phyloP scores from a whole-genome alignment of 202 grass and related monocot genomes.

The Carex sylvatica region DNA sequence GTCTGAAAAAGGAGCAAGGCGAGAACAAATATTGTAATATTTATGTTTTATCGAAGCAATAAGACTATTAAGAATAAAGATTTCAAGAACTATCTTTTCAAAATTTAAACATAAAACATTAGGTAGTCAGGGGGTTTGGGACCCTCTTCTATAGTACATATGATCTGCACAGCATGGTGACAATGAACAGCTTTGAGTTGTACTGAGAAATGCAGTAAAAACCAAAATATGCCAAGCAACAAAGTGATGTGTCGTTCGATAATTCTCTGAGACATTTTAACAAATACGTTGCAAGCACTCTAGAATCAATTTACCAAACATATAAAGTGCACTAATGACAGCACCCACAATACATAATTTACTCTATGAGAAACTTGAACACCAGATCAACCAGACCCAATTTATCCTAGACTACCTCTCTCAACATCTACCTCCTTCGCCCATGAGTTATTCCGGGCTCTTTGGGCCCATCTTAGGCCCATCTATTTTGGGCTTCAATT shows the following conservation, averaged over 20 bases:
- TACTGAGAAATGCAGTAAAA: not conserved
- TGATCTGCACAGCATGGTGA: too few relatives aligned
- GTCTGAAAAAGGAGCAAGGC: conserved; percentile 36
- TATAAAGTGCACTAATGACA: not conserved
- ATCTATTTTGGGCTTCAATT: not conserved
- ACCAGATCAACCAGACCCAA: not conserved
- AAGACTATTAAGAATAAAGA: not conserved
- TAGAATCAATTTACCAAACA: not conserved
- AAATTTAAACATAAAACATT: not conserved
- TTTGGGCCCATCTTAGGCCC: not conserved
- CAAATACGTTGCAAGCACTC: not conserved
- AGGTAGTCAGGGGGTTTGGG: not conserved
- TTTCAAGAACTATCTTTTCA: not conserved
- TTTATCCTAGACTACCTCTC: not conserved
- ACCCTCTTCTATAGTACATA: not conserved
- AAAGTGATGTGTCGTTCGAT: not conserved
- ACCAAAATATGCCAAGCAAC: not conserved
- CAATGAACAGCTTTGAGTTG: not conserved
- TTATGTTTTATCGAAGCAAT: not conserved
- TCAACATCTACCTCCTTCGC: too few relatives aligned
- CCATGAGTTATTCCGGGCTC: not conserved
- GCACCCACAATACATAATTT: not conserved
- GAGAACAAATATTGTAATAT: not conserved
- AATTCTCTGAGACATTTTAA: not conserved
- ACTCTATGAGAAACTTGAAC: too few relatives aligned